Conservation (phyloP, 192 early-diverging fungal genomes). For the Podila clonocystis region DNA sequence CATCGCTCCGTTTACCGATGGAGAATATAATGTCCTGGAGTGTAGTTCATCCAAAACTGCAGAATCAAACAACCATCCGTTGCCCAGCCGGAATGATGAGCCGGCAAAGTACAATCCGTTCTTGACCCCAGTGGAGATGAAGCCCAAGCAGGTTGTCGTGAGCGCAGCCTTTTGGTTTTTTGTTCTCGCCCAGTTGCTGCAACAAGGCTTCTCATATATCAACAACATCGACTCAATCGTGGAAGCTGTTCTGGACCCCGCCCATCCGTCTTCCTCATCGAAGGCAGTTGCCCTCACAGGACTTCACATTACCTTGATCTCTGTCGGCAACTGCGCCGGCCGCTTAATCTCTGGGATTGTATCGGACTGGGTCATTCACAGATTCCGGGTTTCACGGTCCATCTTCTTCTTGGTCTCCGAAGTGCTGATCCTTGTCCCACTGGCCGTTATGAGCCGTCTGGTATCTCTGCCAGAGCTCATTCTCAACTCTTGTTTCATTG, state of each 20-base stretch:
- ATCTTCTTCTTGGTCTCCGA: conserved; percentile 46
- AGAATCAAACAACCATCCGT: neutral
- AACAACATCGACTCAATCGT: conserved; percentile 51
- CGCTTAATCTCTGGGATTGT: conserved; percentile 39
- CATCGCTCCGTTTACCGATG: too few relatives aligned
- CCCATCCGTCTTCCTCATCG: conserved; percentile 13
- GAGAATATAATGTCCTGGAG: too few relatives aligned
- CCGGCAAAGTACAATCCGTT: conserved; percentile 23
- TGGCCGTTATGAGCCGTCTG: conserved; percentile 27
- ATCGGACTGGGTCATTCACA: conserved; percentile 43
- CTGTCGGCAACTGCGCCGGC: conserved; percentile 41
- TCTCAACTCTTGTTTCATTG: conserved; percentile 30
- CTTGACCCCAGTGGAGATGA: conserved; percentile 38
- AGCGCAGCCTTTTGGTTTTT: conserved; percentile 47
- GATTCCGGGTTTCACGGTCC: conserved; percentile 40
- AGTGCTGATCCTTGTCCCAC: conserved; percentile 33
- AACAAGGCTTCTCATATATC: conserved; percentile 50
- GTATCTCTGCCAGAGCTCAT: conserved; percentile 18
- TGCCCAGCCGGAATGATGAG: neutral
- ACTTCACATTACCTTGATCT: conserved; percentile 45
- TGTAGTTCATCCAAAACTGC: too few relatives aligned
- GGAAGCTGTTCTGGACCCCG: conserved; percentile 28
- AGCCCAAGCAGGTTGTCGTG: conserved; percentile 16
- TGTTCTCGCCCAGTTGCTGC: conserved; percentile 38
- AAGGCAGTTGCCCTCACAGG: conserved; percentile 34